These are phyloP conservation scores for Amborella trichopoda DNA, from an alignment of 164 flowering plant species.

Conservation along the genomic window DNA sequence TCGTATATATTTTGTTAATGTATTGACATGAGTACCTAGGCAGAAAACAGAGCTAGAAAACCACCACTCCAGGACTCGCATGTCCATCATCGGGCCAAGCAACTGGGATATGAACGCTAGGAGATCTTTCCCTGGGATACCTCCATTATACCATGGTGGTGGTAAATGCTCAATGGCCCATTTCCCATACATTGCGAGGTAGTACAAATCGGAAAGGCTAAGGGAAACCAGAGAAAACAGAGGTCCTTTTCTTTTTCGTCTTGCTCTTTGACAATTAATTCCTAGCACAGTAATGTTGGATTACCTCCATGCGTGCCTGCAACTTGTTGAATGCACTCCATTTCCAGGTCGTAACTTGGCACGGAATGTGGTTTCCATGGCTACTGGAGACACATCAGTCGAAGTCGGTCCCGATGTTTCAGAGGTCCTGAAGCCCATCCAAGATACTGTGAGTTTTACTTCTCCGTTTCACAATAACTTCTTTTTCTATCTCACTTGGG, in stretches of 20 bases:
- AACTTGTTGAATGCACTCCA: background rate
- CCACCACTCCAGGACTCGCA: too few species aligned
- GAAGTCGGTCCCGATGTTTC: conserved; percentile 18
- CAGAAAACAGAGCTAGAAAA: too few species aligned
- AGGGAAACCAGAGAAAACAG: too few species aligned
- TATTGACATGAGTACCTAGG: too few species aligned
- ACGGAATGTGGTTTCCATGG: conserved; percentile 62
- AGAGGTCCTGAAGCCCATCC: conserved; percentile 48
- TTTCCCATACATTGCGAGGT: too few species aligned
- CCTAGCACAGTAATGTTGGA: background rate
- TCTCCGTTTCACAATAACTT: background rate
- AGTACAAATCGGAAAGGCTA: too few species aligned
- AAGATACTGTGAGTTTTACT: conserved; percentile 46
- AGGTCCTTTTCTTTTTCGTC: background rate
- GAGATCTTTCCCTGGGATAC: too few species aligned
- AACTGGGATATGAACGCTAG: too few species aligned
- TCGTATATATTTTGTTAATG: too few species aligned
- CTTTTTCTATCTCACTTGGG: background rate
- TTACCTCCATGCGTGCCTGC: background rate
- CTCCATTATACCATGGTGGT: background rate
- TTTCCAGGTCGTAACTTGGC: conserved; percentile 63
- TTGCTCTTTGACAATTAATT: background rate
- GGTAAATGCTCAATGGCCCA: background rate
- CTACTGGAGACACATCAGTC: conserved; percentile 44
- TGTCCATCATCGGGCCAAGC: too few species aligned